Percentiles rank a stretch among this genome's conserved stretches.
phyloP scores from a whole-genome alignment of 805 yeast genomes.

The Priceomyces castillae region DNA sequence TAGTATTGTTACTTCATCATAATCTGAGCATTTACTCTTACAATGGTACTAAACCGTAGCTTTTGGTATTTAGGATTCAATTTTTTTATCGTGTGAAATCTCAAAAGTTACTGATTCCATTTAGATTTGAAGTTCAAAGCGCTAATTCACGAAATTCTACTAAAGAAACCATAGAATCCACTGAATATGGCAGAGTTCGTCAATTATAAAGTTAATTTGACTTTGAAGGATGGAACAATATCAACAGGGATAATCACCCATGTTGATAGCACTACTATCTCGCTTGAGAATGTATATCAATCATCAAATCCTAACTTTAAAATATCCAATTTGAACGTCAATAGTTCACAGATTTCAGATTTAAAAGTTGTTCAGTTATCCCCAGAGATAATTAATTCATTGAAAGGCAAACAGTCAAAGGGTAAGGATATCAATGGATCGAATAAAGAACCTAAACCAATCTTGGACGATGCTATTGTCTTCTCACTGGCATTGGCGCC shows the following conservation, averaged over 20 bases:
- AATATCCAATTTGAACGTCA: slow-evolving; percentile 16
- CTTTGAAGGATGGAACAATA: slow-evolving; percentile 36
- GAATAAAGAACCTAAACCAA: slow-evolving; percentile 2
- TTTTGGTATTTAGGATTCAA: too few relatives aligned
- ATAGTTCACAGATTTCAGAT: slow-evolving; percentile 46
- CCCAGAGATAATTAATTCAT: slow-evolving; percentile 19
- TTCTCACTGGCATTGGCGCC: slow-evolving; percentile 17
- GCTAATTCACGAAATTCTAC: neutral
- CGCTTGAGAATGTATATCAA: slow-evolving; percentile 22
- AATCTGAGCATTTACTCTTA: too few relatives aligned
- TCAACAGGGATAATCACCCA: slow-evolving; percentile 32
- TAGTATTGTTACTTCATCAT: too few relatives aligned
- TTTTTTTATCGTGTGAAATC: neutral
- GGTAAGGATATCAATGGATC: slow-evolving; percentile 1
- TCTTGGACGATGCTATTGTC: slow-evolving; percentile 28
- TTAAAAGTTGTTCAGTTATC: slow-evolving; percentile 59
- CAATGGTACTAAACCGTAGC: too few relatives aligned
- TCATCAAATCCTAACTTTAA: slow-evolving; percentile 11
- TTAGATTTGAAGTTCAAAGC: neutral
- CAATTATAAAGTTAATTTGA: slow-evolving; percentile 39
- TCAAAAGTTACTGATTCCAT: neutral
- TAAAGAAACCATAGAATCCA: neutral
- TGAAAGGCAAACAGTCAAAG: slow-evolving; percentile 15
- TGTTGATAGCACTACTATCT: slow-evolving; percentile 29
- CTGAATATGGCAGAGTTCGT: slow-evolving; percentile 36